Evolutionary conservation across 2,329 filamentous ascomycete species (phyloP).

Genomic region (Nemania bipapillata): DNA sequence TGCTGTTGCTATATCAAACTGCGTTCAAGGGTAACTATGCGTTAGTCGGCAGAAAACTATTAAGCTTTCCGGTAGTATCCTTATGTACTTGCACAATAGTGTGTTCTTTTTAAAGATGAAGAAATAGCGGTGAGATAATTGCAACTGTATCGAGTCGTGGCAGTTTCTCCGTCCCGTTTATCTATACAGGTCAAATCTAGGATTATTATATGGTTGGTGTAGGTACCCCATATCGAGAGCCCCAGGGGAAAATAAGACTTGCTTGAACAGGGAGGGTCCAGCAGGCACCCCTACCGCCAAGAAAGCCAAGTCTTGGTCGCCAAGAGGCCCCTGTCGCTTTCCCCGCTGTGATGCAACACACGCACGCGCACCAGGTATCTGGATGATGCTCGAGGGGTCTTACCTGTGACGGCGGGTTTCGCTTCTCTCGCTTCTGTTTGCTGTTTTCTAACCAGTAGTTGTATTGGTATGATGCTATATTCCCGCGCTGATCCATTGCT

Average conservation of each 20-base stretch:
- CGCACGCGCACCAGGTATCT: slow-evolving; percentile 2
- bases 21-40: not conserved
- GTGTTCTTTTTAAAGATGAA: no score
- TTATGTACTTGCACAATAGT: no score
- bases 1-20: not conserved
- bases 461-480: not conserved
- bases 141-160: not conserved
- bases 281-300: not conserved
- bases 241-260: not conserved
- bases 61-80: no score
- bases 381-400: not conserved
- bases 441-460: not conserved
- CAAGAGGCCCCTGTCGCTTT: not conserved
- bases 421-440: not conserved
- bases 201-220: not conserved
- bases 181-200: not conserved
- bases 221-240: not conserved
- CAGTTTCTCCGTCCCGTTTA: not conserved
- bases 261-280: not conserved
- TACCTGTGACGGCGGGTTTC: not conserved
- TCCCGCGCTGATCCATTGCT: not conserved
- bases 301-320: slow-evolving; percentile 1
- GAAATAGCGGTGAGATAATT: not conserved
- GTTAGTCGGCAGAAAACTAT: no score
- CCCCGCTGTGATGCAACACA: slow-evolving; percentile 2